phyloP scores from a whole-genome alignment of 371 early-diverging fungal genomes.

The Apophysomyces sp. region DNA sequence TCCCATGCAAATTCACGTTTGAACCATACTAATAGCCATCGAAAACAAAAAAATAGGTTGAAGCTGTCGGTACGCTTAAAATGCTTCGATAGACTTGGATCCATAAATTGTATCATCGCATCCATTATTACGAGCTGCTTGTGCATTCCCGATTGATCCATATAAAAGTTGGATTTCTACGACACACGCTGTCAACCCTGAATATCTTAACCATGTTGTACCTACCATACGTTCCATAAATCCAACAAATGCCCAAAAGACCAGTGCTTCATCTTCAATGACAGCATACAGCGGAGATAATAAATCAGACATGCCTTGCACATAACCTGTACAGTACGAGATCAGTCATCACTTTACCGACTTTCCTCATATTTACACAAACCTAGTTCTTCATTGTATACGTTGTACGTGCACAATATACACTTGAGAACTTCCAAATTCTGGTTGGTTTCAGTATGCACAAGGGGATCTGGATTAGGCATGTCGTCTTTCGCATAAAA shows the following conservation, averaged over 20 bases:
- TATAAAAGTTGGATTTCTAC: conserved; percentile 74
- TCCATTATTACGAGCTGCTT: conserved; percentile 76
- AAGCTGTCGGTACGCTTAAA: conserved; percentile 74
- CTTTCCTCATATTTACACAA: background rate
- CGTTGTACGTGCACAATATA: conserved; percentile 86
- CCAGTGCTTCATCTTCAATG: conserved; percentile 78
- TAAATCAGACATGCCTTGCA: conserved; percentile 98
- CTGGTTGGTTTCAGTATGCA: conserved; percentile 56
- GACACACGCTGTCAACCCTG: background rate
- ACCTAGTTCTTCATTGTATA: conserved; percentile 44
- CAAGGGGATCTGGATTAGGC: conserved; percentile 56
- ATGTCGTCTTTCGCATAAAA: conserved; percentile 73
- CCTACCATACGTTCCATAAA: conserved; percentile 87
- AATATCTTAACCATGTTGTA: background rate
- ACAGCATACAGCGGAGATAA: conserved; percentile 85
- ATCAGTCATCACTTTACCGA: background rate
- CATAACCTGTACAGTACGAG: conserved; percentile 65
- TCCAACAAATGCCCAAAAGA: conserved; percentile 88
- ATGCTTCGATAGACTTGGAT: conserved; percentile 78
- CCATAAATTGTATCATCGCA: conserved; percentile 77
- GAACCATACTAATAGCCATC: conserved; percentile 93
- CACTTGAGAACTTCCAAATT: conserved; percentile 78
- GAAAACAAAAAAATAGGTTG: conserved; percentile 92
- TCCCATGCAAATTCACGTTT: conserved; percentile 92
- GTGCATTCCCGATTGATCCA: conserved; percentile 91